Conservation (phyloP, 1,284 basidiomycete species). For the Ceratobasidium sp. region DNA sequence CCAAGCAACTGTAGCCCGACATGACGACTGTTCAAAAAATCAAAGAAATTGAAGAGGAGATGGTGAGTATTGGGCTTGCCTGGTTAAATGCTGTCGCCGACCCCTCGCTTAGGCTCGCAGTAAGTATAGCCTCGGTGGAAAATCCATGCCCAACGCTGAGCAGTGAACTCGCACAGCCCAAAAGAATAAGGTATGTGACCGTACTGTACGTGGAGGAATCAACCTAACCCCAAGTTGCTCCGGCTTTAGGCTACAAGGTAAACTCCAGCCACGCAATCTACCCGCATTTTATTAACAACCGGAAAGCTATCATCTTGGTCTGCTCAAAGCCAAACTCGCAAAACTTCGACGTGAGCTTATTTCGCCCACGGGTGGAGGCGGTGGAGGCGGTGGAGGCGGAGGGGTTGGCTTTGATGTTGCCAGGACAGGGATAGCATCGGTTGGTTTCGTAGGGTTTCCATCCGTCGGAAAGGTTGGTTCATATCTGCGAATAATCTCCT, state of each 20-base stretch:
- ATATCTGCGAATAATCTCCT: constrained; percentile 36
- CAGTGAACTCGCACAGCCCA: constrained; percentile 69
- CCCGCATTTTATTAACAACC: constrained; percentile 60
- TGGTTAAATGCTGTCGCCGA: not conserved
- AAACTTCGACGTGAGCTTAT: constrained; percentile 97
- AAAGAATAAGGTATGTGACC: constrained; percentile 87
- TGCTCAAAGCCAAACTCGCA: constrained; percentile 86
- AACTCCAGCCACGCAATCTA: constrained; percentile 1
- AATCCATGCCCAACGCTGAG: constrained; percentile 43
- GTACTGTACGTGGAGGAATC: constrained; percentile 5
- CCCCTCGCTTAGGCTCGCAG: constrained; percentile 58
- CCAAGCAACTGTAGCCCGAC: constrained; percentile 50
- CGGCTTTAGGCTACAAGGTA: constrained; percentile 66
- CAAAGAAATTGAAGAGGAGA: constrained; percentile 98
- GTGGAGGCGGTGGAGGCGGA: constrained; percentile 86
- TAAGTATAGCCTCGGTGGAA: constrained; percentile 52
- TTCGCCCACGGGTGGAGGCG: constrained; percentile 77
- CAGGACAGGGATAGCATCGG: constrained; percentile 93
- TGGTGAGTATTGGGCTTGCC: constrained; percentile 68
- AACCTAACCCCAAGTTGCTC: not conserved
- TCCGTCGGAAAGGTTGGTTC: constrained; percentile 83
- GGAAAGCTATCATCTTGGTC: constrained; percentile 59
- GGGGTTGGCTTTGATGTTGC: constrained; percentile 97
- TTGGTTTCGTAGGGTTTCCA: constrained; percentile 94
- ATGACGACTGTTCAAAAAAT: constrained; percentile 93